Evolutionary conservation across 2,329 filamentous ascomycete species (phyloP), one percentile per base, ranked within the genome.

Genomic region (Fusarium domesticum): DNA sequence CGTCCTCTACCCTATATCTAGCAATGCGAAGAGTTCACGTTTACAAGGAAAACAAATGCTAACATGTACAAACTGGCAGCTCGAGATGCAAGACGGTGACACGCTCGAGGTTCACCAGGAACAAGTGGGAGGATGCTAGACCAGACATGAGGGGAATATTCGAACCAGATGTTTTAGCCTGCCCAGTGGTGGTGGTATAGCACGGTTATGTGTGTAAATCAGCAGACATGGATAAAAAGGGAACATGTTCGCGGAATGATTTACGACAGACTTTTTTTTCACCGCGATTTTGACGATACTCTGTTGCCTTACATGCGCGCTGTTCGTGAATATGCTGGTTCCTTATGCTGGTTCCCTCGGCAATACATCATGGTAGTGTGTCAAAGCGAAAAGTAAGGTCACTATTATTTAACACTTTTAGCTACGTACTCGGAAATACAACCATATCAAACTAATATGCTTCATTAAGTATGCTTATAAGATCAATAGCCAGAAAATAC

Each of bases 101-200:
- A 95, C 89, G 1, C 83, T 98, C 18, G 93, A 98, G 65, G 93
- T 98, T 18, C 92, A 97, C 67, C 93, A 97, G 68, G 93, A 98
- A 69, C 93, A 98, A 73, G 93, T 97, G 50, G 93, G 93, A 48
- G 92, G 91, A 49, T 28, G 23, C 7, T 28, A 12, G n/a, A n/a
- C n/a, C n/a, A 28, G 14, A 28, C 5, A 28, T 4, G 20, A 23
- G 11, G 23, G 8, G 32, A 44, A 48, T 20, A 36, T 51, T 42
- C 44, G 35, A 47, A 42, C 31, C 5, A 33, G 48, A 28, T 5
- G 14, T 12, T 28, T 28, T 3, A 12, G 23, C 14, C 23, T 28
- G 23, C 7, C 23, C 14, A 28, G n/a, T n/a, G 23, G 23, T 5
- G 23, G 14, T 28, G 14, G 14, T 28, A 43, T 45, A 39, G 32